These are phyloP conservation scores for Knoxia roxburghii DNA, from an alignment of 257 asterid genomes.

Conservation along the genomic window DNA sequence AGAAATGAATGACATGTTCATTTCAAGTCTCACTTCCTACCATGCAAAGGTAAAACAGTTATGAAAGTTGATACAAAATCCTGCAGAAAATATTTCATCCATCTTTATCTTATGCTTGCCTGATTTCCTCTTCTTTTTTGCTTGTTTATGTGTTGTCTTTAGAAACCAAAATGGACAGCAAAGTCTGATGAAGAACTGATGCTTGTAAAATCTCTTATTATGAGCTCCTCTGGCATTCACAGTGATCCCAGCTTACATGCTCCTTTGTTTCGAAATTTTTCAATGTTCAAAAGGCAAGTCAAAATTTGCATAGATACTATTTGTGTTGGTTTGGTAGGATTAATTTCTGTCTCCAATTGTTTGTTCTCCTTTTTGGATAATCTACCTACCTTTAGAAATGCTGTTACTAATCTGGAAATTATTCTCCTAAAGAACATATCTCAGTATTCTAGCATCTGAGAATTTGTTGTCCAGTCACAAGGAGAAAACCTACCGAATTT, in stretches of 20 bases:
- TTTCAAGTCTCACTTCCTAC: slow-evolving; percentile 38
- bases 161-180: slow-evolving; percentile 70
- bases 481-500: neutral
- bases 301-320: neutral
- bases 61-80: neutral
- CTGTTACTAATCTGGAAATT: neutral
- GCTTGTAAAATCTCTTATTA: slow-evolving; percentile 42
- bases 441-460: neutral
- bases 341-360: neutral
- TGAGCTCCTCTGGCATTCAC: slow-evolving; percentile 36
- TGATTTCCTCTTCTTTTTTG: neutral
- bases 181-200: slow-evolving; percentile 48
- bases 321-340: neutral
- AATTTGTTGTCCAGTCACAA: neutral
- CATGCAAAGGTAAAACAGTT: slow-evolving; percentile 44
- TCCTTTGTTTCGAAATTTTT: slow-evolving; percentile 51
- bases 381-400: neutral
- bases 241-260: slow-evolving; percentile 34
- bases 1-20: slow-evolving; percentile 57
- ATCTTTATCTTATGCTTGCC: neutral
- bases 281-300: slow-evolving; percentile 45
- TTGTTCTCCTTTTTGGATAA: neutral
- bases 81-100: neutral
- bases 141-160: slow-evolving; percentile 20
- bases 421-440: neutral